Evolutionary conservation across 2,329 filamentous ascomycete genomes (phyloP).

Genomic region (Tolypocladium sp.): DNA sequence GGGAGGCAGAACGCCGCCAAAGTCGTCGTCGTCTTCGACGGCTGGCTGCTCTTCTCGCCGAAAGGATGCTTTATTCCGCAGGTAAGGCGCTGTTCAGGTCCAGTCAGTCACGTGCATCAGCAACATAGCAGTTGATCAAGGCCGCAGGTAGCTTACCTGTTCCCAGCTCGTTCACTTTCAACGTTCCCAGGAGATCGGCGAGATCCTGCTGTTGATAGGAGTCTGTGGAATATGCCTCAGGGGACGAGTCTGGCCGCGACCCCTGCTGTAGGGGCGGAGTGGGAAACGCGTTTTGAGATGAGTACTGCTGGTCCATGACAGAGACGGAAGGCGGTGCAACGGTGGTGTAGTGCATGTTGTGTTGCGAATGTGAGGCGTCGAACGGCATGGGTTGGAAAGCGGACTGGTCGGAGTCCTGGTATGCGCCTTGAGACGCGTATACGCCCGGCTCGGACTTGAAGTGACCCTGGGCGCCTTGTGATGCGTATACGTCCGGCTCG

Average conservation of each 20-base stretch:
- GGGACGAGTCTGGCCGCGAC: slow-evolving; percentile 25
- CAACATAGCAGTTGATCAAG: not conserved
- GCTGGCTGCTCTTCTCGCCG: slow-evolving; percentile 50
- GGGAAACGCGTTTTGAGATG: slow-evolving; percentile 40
- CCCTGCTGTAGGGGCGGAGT: slow-evolving; percentile 35
- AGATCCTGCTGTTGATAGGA: slow-evolving; percentile 63
- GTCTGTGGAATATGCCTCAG: slow-evolving; percentile 48
- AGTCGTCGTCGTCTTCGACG: slow-evolving; percentile 64
- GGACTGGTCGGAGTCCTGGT: slow-evolving; percentile 31
- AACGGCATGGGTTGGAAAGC: slow-evolving; percentile 41
- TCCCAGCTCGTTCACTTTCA: slow-evolving; percentile 81
- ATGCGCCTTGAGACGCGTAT: slow-evolving; percentile 41
- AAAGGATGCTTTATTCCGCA: slow-evolving; percentile 53
- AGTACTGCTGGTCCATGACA: slow-evolving; percentile 43
- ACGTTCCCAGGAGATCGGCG: slow-evolving; percentile 70
- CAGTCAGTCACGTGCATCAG: not conserved
- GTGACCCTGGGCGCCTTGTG: slow-evolving; percentile 27
- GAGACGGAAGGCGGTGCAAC: slow-evolving; percentile 38
- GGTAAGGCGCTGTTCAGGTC: slow-evolving; percentile 62
- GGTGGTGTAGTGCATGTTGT: slow-evolving; percentile 44
- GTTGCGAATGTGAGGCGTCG: slow-evolving; percentile 32
- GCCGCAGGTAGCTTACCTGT: slow-evolving; percentile 51
- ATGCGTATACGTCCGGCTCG: slow-evolving; percentile 35
- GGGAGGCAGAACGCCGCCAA: slow-evolving; percentile 60
- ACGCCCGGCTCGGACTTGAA: slow-evolving; percentile 31